Evolutionary conservation across 1,284 basidiomycete genomes (phyloP).

Genomic region (Apiotrichum siamense): DNA sequence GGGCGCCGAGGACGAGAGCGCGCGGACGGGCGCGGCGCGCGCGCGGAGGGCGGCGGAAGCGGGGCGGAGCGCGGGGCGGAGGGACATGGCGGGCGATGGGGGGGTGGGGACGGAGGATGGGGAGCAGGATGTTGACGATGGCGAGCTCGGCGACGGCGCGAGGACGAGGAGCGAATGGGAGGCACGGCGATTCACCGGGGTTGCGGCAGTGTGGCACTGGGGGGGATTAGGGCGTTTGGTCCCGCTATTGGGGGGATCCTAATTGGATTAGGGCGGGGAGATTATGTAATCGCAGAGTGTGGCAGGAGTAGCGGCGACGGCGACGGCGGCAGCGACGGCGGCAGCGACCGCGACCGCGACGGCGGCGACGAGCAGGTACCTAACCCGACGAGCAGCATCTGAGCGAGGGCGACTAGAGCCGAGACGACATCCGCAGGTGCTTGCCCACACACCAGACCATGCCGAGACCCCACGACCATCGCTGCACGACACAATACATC

Average conservation of each 20-base stretch:
- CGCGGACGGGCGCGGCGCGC: conserved; percentile 2
- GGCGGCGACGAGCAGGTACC: too few species aligned
- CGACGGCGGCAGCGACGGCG: too few species aligned
- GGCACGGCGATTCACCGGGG: neutral
- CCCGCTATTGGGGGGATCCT: neutral
- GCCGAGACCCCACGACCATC: too few species aligned
- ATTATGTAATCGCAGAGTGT: neutral
- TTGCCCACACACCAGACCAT: too few species aligned
- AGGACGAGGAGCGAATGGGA: neutral
- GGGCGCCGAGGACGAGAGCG: conserved; percentile 17
- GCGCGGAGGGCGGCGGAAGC: neutral
- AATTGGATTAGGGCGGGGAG: neutral
- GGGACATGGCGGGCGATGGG: conserved; percentile 5
- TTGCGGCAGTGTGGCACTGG: neutral
- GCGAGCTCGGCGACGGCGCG: too few species aligned
- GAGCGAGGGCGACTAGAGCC: too few species aligned
- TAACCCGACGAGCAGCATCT: too few species aligned
- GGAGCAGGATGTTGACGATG: neutral
- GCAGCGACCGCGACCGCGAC: too few species aligned
- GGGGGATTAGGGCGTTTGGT: neutral
- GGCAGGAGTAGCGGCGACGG: too few species aligned
- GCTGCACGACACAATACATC: too few species aligned
- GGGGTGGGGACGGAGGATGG: neutral
- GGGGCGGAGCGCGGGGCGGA: conserved; percentile 17
- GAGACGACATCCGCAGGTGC: too few species aligned